Evolutionary conservation across 192 early-diverging fungal species (phyloP).

Genomic region (Coemansia sp.): DNA sequence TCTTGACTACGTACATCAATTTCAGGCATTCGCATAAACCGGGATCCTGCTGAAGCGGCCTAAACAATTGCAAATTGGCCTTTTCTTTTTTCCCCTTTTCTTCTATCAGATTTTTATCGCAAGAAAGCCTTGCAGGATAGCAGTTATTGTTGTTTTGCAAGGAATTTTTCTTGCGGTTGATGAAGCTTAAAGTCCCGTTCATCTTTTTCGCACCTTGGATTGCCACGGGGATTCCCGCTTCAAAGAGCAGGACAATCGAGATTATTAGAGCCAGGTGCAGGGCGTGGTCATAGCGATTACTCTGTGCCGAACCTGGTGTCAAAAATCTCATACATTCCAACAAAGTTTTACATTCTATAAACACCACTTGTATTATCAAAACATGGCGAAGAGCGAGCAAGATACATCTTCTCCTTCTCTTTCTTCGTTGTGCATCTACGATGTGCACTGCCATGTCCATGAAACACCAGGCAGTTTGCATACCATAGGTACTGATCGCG

Average conservation of each 20-base stretch:
- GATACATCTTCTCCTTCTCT: neutral
- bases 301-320: conserved; percentile 32
- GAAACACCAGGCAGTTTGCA: conserved; percentile 26
- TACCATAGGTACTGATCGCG: neutral
- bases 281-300: conserved; percentile 10
- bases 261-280: conserved; percentile 31
- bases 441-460: conserved; percentile 54
- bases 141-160: conserved; percentile 7
- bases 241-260: conserved; percentile 20
- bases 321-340: conserved; percentile 24
- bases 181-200: conserved; percentile 13
- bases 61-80: neutral
- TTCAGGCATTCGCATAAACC: neutral
- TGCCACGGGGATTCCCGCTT: conserved; percentile 44
- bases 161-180: neutral
- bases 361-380: no score
- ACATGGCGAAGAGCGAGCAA: no score
- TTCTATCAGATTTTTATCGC: neutral
- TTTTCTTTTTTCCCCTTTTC: neutral
- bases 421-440: conserved; percentile 13
- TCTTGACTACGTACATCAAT: neutral
- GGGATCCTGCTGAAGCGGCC: neutral
- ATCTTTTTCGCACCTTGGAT: conserved; percentile 11
- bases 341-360: no score
- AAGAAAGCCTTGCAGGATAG: neutral